Conservation (phyloP, 495 filamentous ascomycete species). For the Hyaloscypha hepaticicola region DNA sequence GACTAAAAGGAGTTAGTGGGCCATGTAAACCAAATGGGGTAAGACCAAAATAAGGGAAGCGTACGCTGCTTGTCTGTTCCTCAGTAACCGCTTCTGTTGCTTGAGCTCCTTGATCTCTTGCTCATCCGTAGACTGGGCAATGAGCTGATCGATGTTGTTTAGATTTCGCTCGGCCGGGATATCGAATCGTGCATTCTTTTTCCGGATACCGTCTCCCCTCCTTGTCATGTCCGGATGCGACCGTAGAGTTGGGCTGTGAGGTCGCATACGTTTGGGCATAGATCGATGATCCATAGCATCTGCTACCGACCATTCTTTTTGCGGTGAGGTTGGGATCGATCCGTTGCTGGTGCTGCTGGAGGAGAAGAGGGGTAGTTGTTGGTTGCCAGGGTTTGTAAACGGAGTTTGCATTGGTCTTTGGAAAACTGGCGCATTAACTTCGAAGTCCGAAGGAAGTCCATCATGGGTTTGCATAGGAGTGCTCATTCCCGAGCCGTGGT, state of each 20-base stretch:
- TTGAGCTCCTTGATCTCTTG: slow-evolving; percentile 97
- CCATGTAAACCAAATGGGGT: slow-evolving; percentile 25
- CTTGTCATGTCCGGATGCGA: slow-evolving; percentile 78
- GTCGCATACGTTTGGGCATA: slow-evolving; percentile 68
- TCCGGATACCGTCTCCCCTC: slow-evolving; percentile 85
- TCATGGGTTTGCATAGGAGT: slow-evolving; percentile 56
- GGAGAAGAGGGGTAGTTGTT: slow-evolving; percentile 52
- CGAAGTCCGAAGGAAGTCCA: slow-evolving; percentile 61
- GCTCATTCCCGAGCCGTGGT: slow-evolving; percentile 32
- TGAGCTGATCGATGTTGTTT: slow-evolving; percentile 91
- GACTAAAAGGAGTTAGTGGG: slow-evolving; percentile 49
- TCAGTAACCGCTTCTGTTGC: slow-evolving; percentile 92
- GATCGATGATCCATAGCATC: slow-evolving; percentile 58
- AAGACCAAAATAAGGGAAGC: slow-evolving; percentile 40
- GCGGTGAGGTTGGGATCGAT: slow-evolving; percentile 50
- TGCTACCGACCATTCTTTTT: slow-evolving; percentile 53
- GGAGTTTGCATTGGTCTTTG: slow-evolving; percentile 50
- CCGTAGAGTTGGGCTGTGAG: slow-evolving; percentile 69
- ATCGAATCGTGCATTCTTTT: slow-evolving; percentile 99
- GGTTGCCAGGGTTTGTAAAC: slow-evolving; percentile 45
- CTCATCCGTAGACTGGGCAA: slow-evolving; percentile 83
- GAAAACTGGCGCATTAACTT: slow-evolving; percentile 46
- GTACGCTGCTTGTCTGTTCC: slow-evolving; percentile 94
- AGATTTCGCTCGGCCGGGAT: slow-evolving; percentile 93
- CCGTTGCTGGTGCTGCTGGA: slow-evolving; percentile 42